These are phyloP conservation scores for Aspergillus amoenus DNA, from an alignment of 2,329 filamentous ascomycete genomes.

Conservation along the genomic window DNA sequence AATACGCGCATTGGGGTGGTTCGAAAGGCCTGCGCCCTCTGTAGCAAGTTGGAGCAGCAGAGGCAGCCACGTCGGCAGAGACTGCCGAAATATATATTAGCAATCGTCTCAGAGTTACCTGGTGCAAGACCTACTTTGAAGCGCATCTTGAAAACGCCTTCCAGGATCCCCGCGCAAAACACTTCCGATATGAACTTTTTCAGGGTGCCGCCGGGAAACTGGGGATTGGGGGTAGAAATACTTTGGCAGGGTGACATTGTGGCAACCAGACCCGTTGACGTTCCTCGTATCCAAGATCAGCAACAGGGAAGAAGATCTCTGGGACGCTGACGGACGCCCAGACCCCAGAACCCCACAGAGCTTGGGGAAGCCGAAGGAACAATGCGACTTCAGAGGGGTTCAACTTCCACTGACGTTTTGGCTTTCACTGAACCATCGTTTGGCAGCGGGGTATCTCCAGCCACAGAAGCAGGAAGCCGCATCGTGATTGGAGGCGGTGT, in stretches of 20 bases:
- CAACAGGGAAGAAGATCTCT: conserved; percentile 14
- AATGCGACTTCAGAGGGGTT: not conserved
- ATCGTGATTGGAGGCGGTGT: not conserved
- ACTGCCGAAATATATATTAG: conserved; percentile 4
- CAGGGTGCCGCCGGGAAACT: not conserved
- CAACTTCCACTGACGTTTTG: not conserved
- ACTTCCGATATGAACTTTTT: not conserved
- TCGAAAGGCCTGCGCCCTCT: not conserved
- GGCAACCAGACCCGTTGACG: not conserved
- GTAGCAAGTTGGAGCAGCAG: conserved; percentile 11
- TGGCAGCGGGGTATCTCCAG: not conserved
- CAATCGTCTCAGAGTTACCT: no score
- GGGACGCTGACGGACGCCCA: conserved; percentile 9
- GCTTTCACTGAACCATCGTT: not conserved
- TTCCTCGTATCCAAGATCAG: conserved; percentile 13
- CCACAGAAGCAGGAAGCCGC: not conserved
- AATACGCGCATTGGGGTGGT: conserved; percentile 17
- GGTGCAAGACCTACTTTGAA: conserved; percentile 8
- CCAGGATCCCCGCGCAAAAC: not conserved
- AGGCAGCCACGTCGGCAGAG: conserved; percentile 6
- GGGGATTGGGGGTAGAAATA: not conserved
- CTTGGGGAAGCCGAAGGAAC: not conserved
- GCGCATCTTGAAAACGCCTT: conserved; percentile 15
- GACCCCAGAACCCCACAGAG: conserved; percentile 1
- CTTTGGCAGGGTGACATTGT: not conserved